Conservation (phyloP, 352 stramenopile genomes). For the Blastocystis sp. region DNA sequence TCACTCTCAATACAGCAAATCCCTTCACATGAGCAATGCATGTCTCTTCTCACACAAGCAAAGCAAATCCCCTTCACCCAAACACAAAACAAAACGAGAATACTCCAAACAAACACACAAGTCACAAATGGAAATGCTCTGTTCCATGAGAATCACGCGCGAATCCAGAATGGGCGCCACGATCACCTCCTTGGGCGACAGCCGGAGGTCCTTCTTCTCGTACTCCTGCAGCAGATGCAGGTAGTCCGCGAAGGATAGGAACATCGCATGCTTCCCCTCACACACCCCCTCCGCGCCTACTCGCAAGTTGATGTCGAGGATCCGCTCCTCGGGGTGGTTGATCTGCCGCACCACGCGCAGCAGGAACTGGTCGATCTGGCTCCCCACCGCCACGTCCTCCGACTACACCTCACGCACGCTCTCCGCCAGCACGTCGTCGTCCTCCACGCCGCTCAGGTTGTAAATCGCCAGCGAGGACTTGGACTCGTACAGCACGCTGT, state of each 20-base stretch:
- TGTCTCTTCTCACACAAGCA: too few species aligned
- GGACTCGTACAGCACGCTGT: conserved; percentile 11
- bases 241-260: conserved; percentile 13
- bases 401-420: neutral
- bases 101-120: neutral
- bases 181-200: neutral
- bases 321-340: neutral
- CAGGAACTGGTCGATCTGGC: neutral
- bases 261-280: conserved; percentile 17
- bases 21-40: too few species aligned
- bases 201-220: neutral
- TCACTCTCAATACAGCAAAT: too few species aligned
- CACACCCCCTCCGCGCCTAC: neutral
- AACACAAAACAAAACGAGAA: neutral
- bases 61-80: neutral
- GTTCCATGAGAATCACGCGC: conserved; percentile 14
- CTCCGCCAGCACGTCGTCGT: neutral
- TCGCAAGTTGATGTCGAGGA: conserved; percentile 5
- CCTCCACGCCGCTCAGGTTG: neutral
- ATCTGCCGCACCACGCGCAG: neutral
- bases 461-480: neutral
- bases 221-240: conserved; percentile 5
- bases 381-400: neutral
- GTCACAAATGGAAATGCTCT: conserved; percentile 18
- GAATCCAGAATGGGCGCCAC: conserved; percentile 18